Evolutionary conservation across 306 rosid species (phyloP).

Genomic region (Lotus japonicus): DNA sequence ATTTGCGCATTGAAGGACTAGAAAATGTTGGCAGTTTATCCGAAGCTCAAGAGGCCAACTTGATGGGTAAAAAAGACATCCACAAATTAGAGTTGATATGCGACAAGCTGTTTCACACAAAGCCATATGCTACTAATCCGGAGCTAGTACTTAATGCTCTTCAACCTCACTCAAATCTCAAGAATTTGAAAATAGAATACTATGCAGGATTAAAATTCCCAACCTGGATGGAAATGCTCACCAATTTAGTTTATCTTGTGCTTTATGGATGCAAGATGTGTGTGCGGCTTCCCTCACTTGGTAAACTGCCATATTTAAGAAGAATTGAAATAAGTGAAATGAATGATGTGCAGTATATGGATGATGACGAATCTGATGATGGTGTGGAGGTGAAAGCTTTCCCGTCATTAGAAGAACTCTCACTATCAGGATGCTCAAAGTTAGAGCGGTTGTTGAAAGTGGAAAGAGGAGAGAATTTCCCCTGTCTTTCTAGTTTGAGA

Average conservation of each 20-base stretch:
- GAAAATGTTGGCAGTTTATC: neutral
- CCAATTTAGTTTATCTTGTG: neutral
- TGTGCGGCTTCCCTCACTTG: neutral
- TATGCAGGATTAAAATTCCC: neutral
- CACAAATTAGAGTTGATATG: neutral
- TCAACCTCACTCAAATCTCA: neutral
- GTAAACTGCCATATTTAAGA: neutral
- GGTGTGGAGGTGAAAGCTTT: neutral
- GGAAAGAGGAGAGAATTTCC: neutral
- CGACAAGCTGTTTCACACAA: neutral
- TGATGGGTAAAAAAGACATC: neutral
- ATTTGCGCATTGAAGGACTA: neutral
- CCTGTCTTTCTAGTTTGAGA: neutral
- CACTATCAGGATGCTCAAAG: too few relatives aligned
- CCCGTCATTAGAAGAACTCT: neutral
- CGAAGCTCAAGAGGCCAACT: neutral
- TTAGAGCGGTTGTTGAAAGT: too few relatives aligned
- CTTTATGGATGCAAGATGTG: neutral
- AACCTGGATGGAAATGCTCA: neutral
- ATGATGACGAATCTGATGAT: neutral
- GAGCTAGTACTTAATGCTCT: neutral
- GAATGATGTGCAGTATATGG: neutral
- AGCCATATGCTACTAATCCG: neutral
- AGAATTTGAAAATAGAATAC: accelerated
- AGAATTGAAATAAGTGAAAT: neutral